A percentile compares a stretch with the other conserved stretches of the same genome.
Conservation (phyloP, 768 basidiomycete genomes). For the Multifurca ochricompacta region DNA sequence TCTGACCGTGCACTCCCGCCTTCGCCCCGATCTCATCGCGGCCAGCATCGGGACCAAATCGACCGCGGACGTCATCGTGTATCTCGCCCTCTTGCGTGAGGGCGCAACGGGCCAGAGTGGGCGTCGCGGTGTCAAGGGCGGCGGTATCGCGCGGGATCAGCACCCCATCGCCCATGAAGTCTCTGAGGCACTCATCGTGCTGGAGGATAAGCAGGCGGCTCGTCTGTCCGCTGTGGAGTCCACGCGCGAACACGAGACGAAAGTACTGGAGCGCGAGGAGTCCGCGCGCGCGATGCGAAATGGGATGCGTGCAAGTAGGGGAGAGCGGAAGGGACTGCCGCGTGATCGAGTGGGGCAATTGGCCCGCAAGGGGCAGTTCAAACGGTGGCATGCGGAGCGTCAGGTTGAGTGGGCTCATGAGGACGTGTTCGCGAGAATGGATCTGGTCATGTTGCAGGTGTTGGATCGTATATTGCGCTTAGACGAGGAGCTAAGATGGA, state of each 20-base stretch:
- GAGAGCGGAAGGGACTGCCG: slow-evolving; percentile 14
- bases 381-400: background rate
- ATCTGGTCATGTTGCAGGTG: slow-evolving; percentile 29
- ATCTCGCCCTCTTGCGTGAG: slow-evolving; percentile 43
- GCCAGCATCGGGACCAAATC: slow-evolving; percentile 57
- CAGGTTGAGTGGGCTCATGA: slow-evolving; percentile 23
- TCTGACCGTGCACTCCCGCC: slow-evolving; percentile 55
- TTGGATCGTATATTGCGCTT: slow-evolving; percentile 24
- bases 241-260: background rate
- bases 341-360: slow-evolving; percentile 23
- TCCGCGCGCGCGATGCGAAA: background rate
- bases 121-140: too few species aligned
- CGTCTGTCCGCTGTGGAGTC: slow-evolving; percentile 3
- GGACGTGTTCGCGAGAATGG: slow-evolving; percentile 30
- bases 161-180: slow-evolving; percentile 15
- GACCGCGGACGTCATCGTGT: slow-evolving; percentile 58
- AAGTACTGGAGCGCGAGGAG: background rate
- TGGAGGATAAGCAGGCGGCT: slow-evolving; percentile 9
- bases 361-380: slow-evolving; percentile 3
- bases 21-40: slow-evolving; percentile 73
- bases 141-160: slow-evolving; percentile 4
- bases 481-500: slow-evolving; percentile 23
- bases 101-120: too few species aligned
- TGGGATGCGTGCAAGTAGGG: background rate
- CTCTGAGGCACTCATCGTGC: slow-evolving; percentile 1